Evolutionary conservation across 2,329 filamentous ascomycete genomes (phyloP), one percentile per base, ranked within the genome.

Genomic region (Fusarium sp.): DNA sequence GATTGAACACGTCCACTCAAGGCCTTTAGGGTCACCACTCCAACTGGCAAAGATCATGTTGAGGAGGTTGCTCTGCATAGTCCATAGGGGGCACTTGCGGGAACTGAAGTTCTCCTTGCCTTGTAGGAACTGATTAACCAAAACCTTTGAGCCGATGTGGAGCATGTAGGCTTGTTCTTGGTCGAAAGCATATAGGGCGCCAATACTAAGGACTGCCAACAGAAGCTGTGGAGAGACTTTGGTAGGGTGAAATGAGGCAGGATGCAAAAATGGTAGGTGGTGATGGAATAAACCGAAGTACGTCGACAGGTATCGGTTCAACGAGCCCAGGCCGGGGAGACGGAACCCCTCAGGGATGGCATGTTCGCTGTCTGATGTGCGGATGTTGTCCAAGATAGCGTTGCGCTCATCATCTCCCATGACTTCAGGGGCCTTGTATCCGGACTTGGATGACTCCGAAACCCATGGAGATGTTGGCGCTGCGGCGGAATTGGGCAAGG

Each of bases 1-100:
- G 81, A 99, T 98, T 3, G 96, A 98, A 80, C 95, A 98, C 35
- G 96, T 94, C 96, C 96, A 99, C 79, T 99, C 96, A 4, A 99
- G 86, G 37, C 96, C 96, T 81, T 97, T 98, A 35, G 96, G 92
- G 76, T 98, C 96, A 74, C 96, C 96, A 78, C 96, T 98, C 96
- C 96, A 99, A 84, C 94, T 98, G 56, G 96, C 94, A 78, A 99
- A 98, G 70, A 97, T 90, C 96, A 98, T 98, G 84, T 99, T 99
- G 60, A 99, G 84, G 54, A 99, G 83, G 5, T 94, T 97, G 78
- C 93, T 93, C 78, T 99, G 96, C 93, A 98, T 98, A 47, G 95
- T 96, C 95, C 96, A 98, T 15, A 99, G 82, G 6, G 96, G 96
- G 75, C 95, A 98, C 79, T 97, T 98, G 73, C 95, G 90, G 10